phyloP scores from a whole-genome alignment of 1,284 basidiomycete genomes.

The Bjerkandera adusta region DNA sequence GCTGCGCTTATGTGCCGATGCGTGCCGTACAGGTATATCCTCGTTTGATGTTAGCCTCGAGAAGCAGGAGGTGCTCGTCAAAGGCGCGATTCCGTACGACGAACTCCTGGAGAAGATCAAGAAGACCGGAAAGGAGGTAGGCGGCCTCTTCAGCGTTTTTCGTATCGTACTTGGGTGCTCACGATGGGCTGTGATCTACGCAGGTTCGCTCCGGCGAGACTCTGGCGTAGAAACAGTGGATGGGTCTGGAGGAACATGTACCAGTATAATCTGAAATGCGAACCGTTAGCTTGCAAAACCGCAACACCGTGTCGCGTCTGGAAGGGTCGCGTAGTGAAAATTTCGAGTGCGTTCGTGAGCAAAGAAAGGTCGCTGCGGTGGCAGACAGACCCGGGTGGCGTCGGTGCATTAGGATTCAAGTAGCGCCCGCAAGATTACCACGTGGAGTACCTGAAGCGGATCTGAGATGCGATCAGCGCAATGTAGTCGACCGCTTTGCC shows the following conservation, averaged over 20 bases:
- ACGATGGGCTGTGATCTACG: conserved; percentile 3
- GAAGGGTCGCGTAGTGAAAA: no score
- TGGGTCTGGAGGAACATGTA: conserved; percentile 6
- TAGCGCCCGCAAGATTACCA: no score
- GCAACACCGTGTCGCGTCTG: neutral
- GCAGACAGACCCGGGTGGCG: no score
- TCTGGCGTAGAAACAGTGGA: conserved; percentile 23
- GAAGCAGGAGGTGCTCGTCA: conserved; percentile 72
- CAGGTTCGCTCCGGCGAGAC: conserved; percentile 40
- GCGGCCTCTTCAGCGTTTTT: conserved; percentile 17
- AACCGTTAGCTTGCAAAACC: neutral
- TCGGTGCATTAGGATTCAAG: no score
- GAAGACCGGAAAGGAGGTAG: conserved; percentile 85
- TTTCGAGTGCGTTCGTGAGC: no score
- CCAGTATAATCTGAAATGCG: neutral
- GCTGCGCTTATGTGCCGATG: neutral
- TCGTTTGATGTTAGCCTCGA: conserved; percentile 63
- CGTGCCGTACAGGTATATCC: conserved; percentile 42
- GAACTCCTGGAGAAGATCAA: conserved; percentile 71
- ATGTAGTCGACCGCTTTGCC: no score
- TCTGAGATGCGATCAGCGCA: no score
- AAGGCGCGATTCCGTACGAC: conserved; percentile 61
- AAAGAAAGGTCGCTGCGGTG: no score
- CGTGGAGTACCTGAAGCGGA: no score
- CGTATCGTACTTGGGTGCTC: neutral